phyloP scores from a whole-genome alignment of 2,329 filamentous ascomycete species.

The Metarhizium brunneum region DNA sequence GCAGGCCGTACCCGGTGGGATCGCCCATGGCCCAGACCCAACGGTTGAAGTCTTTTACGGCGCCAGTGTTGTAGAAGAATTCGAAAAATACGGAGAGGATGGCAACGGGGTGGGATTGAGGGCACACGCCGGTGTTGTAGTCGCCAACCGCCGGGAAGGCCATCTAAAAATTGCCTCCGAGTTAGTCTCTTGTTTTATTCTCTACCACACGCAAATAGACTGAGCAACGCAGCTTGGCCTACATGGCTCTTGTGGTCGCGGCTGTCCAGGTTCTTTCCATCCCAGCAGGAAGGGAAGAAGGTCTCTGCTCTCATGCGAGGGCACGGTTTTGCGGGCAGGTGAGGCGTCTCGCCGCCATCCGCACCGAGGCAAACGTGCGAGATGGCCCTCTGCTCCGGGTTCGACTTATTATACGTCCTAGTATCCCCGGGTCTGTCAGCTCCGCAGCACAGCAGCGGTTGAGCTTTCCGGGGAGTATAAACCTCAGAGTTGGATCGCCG shows the following conservation, averaged over 20 bases:
- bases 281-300: slow-evolving; percentile 54
- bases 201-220: not conserved
- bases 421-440: not conserved
- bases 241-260: slow-evolving; percentile 47
- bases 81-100: slow-evolving; percentile 36
- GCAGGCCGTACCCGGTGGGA: slow-evolving; percentile 18
- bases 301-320: slow-evolving; percentile 42
- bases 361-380: slow-evolving; percentile 45
- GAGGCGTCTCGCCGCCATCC: slow-evolving; percentile 30
- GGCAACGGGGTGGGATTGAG: slow-evolving; percentile 30
- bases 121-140: slow-evolving; percentile 25
- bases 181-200: not conserved
- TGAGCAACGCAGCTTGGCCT: not conserved
- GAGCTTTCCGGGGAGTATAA: not conserved
- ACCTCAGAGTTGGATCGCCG: slow-evolving; percentile 42
- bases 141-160: slow-evolving; percentile 18
- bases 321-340: slow-evolving; percentile 43
- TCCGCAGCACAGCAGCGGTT: too few relatives aligned
- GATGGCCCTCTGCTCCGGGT: slow-evolving; percentile 39
- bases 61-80: slow-evolving; percentile 33
- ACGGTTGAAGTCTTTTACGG: slow-evolving; percentile 17
- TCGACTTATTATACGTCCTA: slow-evolving; percentile 32
- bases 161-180: slow-evolving; percentile 10
- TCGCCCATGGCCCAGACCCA: slow-evolving; percentile 19
- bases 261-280: slow-evolving; percentile 47